phyloP scores from a whole-genome alignment of 176 grass and related monocot genomes.

The Tillandsia fasciculata region DNA sequence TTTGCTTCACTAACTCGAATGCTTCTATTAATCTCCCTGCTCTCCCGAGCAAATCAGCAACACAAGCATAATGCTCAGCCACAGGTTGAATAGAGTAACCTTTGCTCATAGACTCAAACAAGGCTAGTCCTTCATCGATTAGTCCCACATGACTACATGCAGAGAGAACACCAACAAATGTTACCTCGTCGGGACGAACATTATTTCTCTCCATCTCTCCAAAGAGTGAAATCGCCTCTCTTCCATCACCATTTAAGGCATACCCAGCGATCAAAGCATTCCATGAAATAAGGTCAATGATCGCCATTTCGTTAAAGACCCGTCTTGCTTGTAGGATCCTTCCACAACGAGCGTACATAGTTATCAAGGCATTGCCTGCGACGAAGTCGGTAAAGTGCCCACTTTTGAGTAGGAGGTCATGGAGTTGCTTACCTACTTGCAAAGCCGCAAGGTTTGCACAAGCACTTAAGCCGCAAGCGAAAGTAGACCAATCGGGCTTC shows the following conservation, averaged over 20 bases:
- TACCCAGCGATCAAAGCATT: slow-evolving; percentile 53
- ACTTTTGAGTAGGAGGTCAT: slow-evolving; percentile 32
- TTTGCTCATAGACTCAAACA: slow-evolving; percentile 35
- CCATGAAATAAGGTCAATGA: slow-evolving; percentile 45
- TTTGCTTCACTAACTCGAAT: slow-evolving; percentile 39
- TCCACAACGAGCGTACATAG: slow-evolving; percentile 46
- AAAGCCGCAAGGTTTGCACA: slow-evolving; percentile 39
- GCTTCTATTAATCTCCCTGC: slow-evolving; percentile 35
- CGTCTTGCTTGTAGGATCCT: slow-evolving; percentile 33
- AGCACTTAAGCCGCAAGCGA: slow-evolving; percentile 35
- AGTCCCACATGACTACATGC: slow-evolving; percentile 41
- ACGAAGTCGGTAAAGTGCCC: slow-evolving; percentile 28
- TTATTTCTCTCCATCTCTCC: slow-evolving; percentile 26
- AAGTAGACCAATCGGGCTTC: slow-evolving; percentile 47
- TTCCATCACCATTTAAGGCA: slow-evolving; percentile 44
- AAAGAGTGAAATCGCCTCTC: slow-evolving; percentile 28
- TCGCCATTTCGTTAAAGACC: slow-evolving; percentile 43
- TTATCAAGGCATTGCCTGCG: slow-evolving; percentile 40
- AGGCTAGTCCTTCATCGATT: slow-evolving; percentile 34
- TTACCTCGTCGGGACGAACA: slow-evolving; percentile 40
- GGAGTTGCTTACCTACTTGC: slow-evolving; percentile 34
- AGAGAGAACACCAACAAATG: slow-evolving; percentile 39
- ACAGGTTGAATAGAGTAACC: slow-evolving; percentile 25
- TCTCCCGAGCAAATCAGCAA: slow-evolving; percentile 49
- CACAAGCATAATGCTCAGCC: slow-evolving; percentile 59